phyloP scores from a whole-genome alignment of 768 basidiomycete genomes.

The Mrakia frigida region DNA sequence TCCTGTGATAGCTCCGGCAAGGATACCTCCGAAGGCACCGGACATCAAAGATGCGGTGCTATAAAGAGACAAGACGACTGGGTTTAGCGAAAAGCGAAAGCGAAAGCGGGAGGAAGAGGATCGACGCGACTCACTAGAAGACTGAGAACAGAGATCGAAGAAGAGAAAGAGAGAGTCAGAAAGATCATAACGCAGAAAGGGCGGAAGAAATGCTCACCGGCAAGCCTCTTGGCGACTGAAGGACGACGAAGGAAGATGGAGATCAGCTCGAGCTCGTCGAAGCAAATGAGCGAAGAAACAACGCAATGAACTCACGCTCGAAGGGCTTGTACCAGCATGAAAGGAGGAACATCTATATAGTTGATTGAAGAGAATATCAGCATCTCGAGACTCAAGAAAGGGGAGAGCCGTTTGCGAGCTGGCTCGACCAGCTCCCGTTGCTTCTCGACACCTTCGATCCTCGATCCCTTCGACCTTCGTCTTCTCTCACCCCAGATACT shows the following conservation, averaged over 20 bases:
- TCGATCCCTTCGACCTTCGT: too few relatives aligned
- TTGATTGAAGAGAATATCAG: neutral
- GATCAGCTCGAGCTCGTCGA: too few relatives aligned
- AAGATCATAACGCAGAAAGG: too few relatives aligned
- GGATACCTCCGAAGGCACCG: conserved; percentile 44
- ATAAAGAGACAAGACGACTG: neutral
- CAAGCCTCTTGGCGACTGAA: conserved; percentile 40
- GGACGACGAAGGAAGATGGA: too few relatives aligned
- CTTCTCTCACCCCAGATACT: neutral
- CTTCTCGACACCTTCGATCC: too few relatives aligned
- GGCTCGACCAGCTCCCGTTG: too few relatives aligned
- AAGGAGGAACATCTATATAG: neutral
- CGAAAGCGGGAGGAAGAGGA: neutral
- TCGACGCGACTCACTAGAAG: neutral
- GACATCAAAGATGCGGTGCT: conserved; percentile 39
- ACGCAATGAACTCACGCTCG: conserved; percentile 28
- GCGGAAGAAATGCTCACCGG: conserved; percentile 32
- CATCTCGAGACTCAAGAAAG: too few relatives aligned
- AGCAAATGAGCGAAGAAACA: too few relatives aligned
- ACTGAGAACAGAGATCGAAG: conserved; percentile 37
- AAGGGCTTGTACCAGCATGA: conserved; percentile 34
- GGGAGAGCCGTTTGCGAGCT: too few relatives aligned
- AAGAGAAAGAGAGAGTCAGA: too few relatives aligned
- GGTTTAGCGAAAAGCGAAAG: neutral
- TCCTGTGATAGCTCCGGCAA: conserved; percentile 43